Percentiles rank a stretch among this genome's conserved stretches.
These are phyloP conservation scores for Penicillium subrubescens DNA, from an alignment of 495 filamentous ascomycete species.

Conservation along the genomic window DNA sequence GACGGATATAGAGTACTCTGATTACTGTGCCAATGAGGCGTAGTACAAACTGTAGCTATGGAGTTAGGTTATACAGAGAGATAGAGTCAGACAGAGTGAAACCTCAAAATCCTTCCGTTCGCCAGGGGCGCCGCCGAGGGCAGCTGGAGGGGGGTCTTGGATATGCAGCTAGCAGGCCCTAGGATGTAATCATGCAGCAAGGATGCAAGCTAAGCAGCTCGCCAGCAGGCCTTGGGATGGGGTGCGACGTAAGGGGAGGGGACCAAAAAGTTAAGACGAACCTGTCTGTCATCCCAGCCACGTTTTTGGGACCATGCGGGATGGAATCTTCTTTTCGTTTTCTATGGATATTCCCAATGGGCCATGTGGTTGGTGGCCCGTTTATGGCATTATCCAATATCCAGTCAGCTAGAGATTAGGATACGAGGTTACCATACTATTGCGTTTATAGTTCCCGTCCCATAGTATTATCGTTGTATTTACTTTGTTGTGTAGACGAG, in stretches of 20 bases:
- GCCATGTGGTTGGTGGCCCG: slow-evolving; percentile 4
- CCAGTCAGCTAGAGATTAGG: no score
- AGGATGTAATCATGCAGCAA: background rate
- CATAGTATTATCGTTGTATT: no score
- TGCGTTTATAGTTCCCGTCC: background rate
- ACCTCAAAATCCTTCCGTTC: background rate
- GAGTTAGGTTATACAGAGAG: background rate
- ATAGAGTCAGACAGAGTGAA: background rate
- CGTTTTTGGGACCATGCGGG: slow-evolving; percentile 11
- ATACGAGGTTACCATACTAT: background rate
- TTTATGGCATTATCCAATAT: background rate
- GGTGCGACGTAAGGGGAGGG: background rate
- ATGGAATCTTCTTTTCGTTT: slow-evolving; percentile 15
- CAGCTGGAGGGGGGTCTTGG: background rate
- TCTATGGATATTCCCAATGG: background rate
- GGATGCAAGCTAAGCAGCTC: background rate
- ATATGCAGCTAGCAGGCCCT: background rate
- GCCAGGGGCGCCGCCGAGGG: background rate
- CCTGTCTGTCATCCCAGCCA: slow-evolving; percentile 11
- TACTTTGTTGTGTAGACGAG: no score
- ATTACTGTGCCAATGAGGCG: background rate
- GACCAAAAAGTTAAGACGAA: background rate
- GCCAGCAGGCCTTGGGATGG: background rate
- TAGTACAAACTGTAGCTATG: background rate
- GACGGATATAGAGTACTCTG: background rate